Evolutionary conservation across 1,139 yeast species (phyloP).

Genomic region (Yamadazyma conglobata): DNA sequence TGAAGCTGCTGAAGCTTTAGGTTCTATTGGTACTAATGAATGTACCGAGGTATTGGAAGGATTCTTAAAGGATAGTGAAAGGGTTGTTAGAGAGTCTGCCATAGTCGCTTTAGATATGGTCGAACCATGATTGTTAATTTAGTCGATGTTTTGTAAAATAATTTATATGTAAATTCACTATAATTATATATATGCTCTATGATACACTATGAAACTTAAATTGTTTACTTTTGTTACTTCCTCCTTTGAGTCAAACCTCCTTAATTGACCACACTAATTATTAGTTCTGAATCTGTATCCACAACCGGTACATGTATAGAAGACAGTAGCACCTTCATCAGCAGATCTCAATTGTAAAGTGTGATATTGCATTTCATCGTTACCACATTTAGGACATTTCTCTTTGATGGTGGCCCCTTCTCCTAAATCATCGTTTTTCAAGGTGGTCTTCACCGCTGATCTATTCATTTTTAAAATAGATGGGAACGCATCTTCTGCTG

Average conservation of each 20-base stretch:
- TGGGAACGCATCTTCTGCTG: conserved; percentile 91
- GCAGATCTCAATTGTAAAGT: conserved; percentile 95
- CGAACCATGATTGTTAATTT: conserved; percentile 60
- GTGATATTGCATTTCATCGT: conserved; percentile 97
- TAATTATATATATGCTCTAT: conserved; percentile 2
- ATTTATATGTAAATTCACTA: too few species aligned
- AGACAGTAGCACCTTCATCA: conserved; percentile 97
- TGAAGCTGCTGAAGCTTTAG: conserved; percentile 98
- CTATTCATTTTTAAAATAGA: conserved; percentile 75
- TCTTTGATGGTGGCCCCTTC: conserved; percentile 97
- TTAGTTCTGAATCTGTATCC: conserved; percentile 92
- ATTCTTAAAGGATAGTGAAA: conserved; percentile 76
- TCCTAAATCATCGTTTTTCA: conserved; percentile 73
- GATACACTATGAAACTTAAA: conserved; percentile 5
- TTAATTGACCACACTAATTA: conserved; percentile 54
- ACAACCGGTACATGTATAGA: conserved; percentile 92
- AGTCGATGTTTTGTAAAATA: background rate
- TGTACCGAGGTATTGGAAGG: conserved; percentile 82
- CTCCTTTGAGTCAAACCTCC: too few species aligned
- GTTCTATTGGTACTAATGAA: conserved; percentile 95
- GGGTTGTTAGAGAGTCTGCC: conserved; percentile 94
- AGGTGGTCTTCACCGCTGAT: conserved; percentile 84
- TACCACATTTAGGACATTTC: conserved; percentile 95
- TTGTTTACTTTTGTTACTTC: too few species aligned
- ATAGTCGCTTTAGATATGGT: conserved; percentile 97